A percentile compares a stretch with the other conserved stretches of the same genome.
Evolutionary conservation across 208 protist genomes (phyloP).

Genomic region (Acanthamoeba castellanii): DNA sequence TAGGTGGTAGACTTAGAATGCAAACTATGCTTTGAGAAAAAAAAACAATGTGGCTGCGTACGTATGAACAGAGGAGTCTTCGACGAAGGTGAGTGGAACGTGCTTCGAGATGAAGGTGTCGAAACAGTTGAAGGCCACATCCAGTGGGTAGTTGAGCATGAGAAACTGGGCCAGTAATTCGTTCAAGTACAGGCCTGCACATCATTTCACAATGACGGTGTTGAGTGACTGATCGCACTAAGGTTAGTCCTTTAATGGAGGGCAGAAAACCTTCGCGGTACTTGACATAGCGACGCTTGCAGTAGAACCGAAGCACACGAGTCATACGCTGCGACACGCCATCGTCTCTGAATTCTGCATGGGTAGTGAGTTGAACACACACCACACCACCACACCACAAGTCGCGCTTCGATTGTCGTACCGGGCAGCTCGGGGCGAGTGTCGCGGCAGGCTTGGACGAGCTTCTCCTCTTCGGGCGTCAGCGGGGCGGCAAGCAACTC

Average conservation of each 20-base stretch:
- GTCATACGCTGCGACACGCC: not conserved
- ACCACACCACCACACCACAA: not conserved
- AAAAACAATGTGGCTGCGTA: not conserved
- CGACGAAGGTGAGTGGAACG: not conserved
- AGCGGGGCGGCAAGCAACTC: not conserved
- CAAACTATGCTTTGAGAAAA: not conserved
- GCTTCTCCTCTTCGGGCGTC: slow-evolving; percentile 38
- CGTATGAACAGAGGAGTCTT: slow-evolving; percentile 28
- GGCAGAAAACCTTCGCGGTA: not conserved
- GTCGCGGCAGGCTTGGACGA: not conserved
- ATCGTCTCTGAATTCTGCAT: slow-evolving; percentile 1
- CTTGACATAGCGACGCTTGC: slow-evolving; percentile 39
- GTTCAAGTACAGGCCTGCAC: not conserved
- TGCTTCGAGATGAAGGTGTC: slow-evolving; percentile 11
- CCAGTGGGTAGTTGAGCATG: slow-evolving; percentile 23
- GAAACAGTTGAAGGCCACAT: slow-evolving; percentile 12
- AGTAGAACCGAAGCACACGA: slow-evolving; percentile 21
- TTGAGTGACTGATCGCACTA: too few relatives aligned
- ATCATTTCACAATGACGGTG: too few relatives aligned
- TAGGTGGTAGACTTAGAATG: not conserved
- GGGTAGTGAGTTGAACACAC: not conserved
- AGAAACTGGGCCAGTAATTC: not conserved
- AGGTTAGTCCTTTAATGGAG: too few relatives aligned
- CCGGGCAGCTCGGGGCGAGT: slow-evolving; percentile 30
- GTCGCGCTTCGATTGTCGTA: not conserved